phyloP scores from a whole-genome alignment of 805 yeast genomes.

The Deakozyma indianensis region DNA sequence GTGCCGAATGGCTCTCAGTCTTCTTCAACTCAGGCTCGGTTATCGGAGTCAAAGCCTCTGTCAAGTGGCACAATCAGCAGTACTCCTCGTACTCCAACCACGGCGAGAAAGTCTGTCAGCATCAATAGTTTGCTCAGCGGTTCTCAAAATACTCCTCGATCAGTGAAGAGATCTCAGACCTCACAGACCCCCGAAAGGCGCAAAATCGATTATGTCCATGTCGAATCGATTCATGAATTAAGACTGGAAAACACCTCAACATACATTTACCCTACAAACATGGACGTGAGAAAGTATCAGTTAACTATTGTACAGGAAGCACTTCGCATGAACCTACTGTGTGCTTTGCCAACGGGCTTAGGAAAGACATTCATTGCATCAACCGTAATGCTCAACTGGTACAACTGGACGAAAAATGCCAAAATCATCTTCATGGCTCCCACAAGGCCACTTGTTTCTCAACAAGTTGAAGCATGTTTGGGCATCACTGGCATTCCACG shows the following conservation, averaged over 20 bases:
- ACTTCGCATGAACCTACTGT: conserved; percentile 56
- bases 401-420: conserved; percentile 66
- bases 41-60: too few relatives aligned
- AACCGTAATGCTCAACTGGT: conserved; percentile 80
- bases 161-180: too few relatives aligned
- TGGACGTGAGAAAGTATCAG: conserved; percentile 79
- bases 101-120: too few relatives aligned
- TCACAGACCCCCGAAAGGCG: not conserved
- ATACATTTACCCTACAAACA: conserved; percentile 75
- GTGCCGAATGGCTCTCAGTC: not conserved
- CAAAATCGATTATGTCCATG: not conserved
- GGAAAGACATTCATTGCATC: conserved; percentile 96
- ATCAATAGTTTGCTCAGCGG: too few relatives aligned
- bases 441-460: conserved; percentile 89
- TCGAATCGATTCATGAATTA: conserved; percentile 26
- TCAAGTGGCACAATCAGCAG: not conserved
- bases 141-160: too few relatives aligned
- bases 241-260: conserved; percentile 27
- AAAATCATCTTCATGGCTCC: conserved; percentile 95
- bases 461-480: conserved; percentile 86
- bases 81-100: too few relatives aligned
- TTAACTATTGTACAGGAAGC: conserved; percentile 62
- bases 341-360: conserved; percentile 93
- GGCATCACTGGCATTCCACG: conserved; percentile 74
- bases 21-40: not conserved